These are phyloP conservation scores for Lasiosphaeria hispida DNA, from an alignment of 495 filamentous ascomycete genomes.

Conservation along the genomic window DNA sequence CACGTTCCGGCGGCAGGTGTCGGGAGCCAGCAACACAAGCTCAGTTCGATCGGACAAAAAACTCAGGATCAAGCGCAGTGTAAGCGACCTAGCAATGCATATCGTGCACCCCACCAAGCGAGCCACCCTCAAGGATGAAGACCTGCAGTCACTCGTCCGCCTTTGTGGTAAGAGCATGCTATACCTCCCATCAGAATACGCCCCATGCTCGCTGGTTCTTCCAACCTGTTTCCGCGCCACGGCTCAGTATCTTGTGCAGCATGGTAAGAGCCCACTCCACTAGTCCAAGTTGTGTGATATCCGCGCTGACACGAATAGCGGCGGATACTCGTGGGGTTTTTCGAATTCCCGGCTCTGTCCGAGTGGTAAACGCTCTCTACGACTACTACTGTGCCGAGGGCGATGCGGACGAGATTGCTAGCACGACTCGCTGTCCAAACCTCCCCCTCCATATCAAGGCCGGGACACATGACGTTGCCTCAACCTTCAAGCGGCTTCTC, in stretches of 20 bases:
- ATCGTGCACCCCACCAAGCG: conserved; percentile 44
- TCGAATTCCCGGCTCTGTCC: conserved; percentile 58
- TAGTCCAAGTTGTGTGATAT: neutral
- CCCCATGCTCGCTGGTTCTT: conserved; percentile 60
- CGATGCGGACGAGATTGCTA: conserved; percentile 45
- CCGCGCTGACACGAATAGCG: conserved; percentile 31
- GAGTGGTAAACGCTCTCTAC: conserved; percentile 56
- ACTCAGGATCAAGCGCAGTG: conserved; percentile 41
- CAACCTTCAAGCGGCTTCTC: conserved; percentile 68
- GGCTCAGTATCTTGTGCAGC: conserved; percentile 60
- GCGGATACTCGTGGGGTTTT: conserved; percentile 59
- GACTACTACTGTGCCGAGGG: conserved; percentile 59
- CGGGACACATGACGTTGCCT: conserved; percentile 66
- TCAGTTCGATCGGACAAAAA: conserved; percentile 30
- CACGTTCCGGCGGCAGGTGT: conserved; percentile 30
- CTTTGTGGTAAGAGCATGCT: conserved; percentile 70
- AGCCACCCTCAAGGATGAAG: conserved; percentile 59
- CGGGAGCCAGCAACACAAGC: conserved; percentile 26
- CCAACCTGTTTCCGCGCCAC: conserved; percentile 76
- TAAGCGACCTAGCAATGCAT: conserved; percentile 52
- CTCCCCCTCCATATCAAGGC: conserved; percentile 54
- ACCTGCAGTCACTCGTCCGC: conserved; percentile 63
- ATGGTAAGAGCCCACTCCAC: conserved; percentile 50
- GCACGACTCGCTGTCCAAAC: conserved; percentile 53
- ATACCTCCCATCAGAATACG: conserved; percentile 63